phyloP scores from a whole-genome alignment of 371 early-diverging fungal genomes.

The Mortierella sp. region DNA sequence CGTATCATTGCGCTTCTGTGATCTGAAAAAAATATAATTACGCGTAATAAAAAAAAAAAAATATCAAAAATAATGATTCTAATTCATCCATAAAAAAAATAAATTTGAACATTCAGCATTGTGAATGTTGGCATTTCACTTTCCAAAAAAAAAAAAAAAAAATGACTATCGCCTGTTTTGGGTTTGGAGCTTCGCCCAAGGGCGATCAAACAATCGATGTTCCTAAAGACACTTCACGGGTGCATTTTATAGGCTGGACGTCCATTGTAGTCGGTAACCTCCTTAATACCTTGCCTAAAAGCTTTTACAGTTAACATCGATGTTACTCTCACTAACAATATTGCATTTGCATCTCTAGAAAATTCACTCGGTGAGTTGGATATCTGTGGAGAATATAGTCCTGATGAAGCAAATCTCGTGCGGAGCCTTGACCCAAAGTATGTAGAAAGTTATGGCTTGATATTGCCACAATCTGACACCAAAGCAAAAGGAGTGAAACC shows the following conservation, averaged over 20 bases:
- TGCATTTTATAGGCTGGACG: conserved; percentile 37
- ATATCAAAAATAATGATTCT: not conserved
- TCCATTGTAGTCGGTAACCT: conserved; percentile 23
- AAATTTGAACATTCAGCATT: not conserved
- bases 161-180: conserved; percentile 7
- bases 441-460: not conserved
- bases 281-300: not conserved
- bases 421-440: not conserved
- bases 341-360: not conserved
- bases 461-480: not conserved
- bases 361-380: not conserved
- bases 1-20: conserved; percentile 65
- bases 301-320: not conserved
- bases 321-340: not conserved
- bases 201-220: not conserved
- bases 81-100: not conserved
- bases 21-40: too few relatives aligned
- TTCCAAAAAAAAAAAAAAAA: not conserved
- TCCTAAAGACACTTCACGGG: not conserved
- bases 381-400: conserved; percentile 25
- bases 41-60: not conserved
- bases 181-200: conserved; percentile 3
- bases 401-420: conserved; percentile 19
- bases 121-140: not conserved
- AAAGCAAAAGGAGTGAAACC: too few relatives aligned